Percentiles rank a stretch among this genome's conserved stretches.
Evolutionary conservation across 78 protist genomes (phyloP).

Genomic region (Dictyostelium brefeldianum): DNA sequence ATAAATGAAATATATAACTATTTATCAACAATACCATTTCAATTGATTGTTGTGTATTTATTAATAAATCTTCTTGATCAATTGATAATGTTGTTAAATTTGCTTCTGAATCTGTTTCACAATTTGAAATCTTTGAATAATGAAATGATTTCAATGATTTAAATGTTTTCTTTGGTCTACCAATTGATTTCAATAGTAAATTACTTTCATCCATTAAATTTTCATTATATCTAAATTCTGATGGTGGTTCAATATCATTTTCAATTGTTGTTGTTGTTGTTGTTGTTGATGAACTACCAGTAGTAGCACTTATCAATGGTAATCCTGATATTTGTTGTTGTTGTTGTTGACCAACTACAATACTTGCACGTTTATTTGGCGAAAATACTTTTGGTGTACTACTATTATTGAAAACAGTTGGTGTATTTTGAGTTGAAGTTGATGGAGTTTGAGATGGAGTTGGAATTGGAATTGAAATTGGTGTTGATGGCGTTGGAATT

Average conservation of each 20-base stretch:
- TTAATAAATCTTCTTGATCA: constrained; percentile 43
- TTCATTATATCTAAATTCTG: neutral
- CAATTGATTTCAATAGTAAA: constrained; percentile 4
- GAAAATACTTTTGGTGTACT: constrained; percentile 2
- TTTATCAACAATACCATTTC: constrained; percentile 49
- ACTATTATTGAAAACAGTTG: neutral
- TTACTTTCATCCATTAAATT: neutral
- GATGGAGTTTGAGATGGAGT: too few species aligned
- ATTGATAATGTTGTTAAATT: neutral
- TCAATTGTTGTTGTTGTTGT: neutral
- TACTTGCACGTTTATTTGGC: neutral
- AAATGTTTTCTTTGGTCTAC: constrained; percentile 14
- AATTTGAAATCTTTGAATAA: constrained; percentile 1
- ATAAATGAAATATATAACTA: constrained; percentile 15
- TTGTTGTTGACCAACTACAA: neutral
- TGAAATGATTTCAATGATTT: constrained; percentile 28
- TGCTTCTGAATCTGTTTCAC: constrained; percentile 22
- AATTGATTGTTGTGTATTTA: constrained; percentile 31
- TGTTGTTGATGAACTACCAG: neutral
- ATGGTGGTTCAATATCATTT: constrained; percentile 10
- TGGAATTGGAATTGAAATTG: neutral
- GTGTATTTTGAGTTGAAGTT: too few species aligned
- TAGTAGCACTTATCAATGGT: neutral
- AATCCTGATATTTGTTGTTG: neutral
- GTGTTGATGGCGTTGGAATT: neutral